A percentile compares a stretch with the other conserved stretches of the same genome.
Evolutionary conservation across 352 stramenopile species (phyloP).

Genomic region (Globisporangium recalcitrans): DNA sequence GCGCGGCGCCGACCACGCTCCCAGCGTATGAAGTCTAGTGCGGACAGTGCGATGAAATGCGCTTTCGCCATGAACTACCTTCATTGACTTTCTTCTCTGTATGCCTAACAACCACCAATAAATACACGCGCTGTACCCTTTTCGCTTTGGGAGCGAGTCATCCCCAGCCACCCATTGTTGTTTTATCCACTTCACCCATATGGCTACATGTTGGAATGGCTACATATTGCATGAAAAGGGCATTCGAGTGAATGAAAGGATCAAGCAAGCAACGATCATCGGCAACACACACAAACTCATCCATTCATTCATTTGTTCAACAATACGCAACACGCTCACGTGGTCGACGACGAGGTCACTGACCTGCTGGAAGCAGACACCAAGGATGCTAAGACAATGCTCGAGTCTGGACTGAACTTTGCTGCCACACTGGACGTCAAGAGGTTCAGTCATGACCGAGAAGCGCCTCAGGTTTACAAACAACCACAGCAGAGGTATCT

Average conservation of each 20-base stretch:
- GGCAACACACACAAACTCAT: too few relatives aligned
- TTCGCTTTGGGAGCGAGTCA: background rate
- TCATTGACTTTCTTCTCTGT: background rate
- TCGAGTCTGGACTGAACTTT: too few relatives aligned
- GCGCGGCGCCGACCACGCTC: constrained; percentile 6
- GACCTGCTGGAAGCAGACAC: too few relatives aligned
- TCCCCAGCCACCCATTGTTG: background rate
- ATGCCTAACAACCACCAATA: background rate
- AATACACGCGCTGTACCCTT: background rate
- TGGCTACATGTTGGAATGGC: background rate
- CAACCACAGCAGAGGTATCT: too few relatives aligned
- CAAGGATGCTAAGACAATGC: too few relatives aligned
- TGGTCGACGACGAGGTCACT: too few relatives aligned
- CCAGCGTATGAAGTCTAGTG: constrained; percentile 11
- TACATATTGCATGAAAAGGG: background rate
- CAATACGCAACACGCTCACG: background rate
- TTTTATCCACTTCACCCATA: background rate
- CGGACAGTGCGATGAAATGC: background rate
- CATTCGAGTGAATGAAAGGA: background rate
- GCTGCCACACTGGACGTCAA: too few relatives aligned
- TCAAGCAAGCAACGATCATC: too few relatives aligned
- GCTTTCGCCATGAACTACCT: background rate
- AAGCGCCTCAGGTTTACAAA: too few relatives aligned
- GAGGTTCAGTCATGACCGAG: too few relatives aligned
- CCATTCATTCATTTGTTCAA: background rate